Evolutionary conservation across 2,329 filamentous ascomycete species (phyloP).

Genomic region (Orbilia javanica): DNA sequence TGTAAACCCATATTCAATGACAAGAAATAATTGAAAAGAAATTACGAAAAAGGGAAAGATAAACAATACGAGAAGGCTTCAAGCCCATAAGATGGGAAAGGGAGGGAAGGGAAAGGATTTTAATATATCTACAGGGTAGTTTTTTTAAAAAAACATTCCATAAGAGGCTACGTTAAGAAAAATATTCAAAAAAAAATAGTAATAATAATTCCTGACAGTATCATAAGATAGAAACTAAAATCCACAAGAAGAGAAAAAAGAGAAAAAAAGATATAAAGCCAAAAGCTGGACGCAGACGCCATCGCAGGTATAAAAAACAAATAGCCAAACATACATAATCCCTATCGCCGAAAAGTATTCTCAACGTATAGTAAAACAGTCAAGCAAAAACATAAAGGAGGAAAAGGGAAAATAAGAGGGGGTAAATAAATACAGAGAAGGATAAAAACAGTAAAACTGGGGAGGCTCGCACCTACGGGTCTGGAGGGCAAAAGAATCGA

Average conservation of each 20-base stretch:
- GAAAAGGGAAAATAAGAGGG: slow-evolving; percentile 34
- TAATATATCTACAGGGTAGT: too few relatives aligned
- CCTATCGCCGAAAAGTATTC: slow-evolving; percentile 26
- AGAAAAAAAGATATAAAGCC: slow-evolving; percentile 27
- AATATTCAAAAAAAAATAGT: neutral
- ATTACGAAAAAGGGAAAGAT: too few relatives aligned
- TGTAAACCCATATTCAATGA: too few relatives aligned
- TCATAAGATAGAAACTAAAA: slow-evolving; percentile 1
- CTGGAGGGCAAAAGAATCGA: neutral
- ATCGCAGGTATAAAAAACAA: slow-evolving; percentile 24
- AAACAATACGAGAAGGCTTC: too few relatives aligned
- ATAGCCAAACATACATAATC: slow-evolving; percentile 25
- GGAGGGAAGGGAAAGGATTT: too few relatives aligned
- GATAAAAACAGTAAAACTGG: neutral
- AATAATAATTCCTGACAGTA: neutral
- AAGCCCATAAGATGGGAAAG: too few relatives aligned
- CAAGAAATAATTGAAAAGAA: too few relatives aligned
- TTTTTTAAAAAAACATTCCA: slow-evolving; percentile 34
- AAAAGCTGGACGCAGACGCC: slow-evolving; percentile 8
- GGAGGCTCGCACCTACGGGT: slow-evolving; percentile 20
- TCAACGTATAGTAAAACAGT: slow-evolving; percentile 7
- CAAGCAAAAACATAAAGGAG: neutral
- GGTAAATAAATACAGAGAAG: slow-evolving; percentile 38
- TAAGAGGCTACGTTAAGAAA: slow-evolving; percentile 26
- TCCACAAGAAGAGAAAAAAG: neutral